Evolutionary conservation across 1,139 yeast genomes (phyloP).

Genomic region (Kodamaea arcana): DNA sequence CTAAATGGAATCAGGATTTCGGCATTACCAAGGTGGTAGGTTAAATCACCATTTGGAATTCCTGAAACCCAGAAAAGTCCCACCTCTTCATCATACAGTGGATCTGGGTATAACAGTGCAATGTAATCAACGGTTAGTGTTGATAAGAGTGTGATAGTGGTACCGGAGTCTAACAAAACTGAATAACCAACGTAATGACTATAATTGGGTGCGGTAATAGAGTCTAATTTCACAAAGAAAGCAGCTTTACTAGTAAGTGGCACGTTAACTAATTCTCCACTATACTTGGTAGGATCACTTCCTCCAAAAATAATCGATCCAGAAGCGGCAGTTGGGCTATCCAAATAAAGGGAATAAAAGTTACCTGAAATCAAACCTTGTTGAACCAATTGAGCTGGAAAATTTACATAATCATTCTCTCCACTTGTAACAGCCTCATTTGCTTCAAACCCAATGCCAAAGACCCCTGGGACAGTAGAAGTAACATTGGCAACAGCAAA

Average conservation of each 20-base stretch:
- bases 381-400: conserved; percentile 17
- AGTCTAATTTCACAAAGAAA: not conserved
- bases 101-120: conserved; percentile 5
- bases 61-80: conserved; percentile 19
- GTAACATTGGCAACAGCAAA: conserved; percentile 16
- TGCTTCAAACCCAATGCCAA: conserved; percentile 16
- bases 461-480: conserved; percentile 11
- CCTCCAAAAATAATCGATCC: conserved; percentile 31
- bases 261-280: conserved; percentile 16
- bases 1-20: conserved; percentile 41
- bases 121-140: conserved; percentile 13
- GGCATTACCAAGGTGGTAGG: conserved; percentile 48
- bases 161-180: conserved; percentile 38
- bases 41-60: conserved; percentile 14
- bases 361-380: conserved; percentile 17
- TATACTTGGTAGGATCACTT: conserved; percentile 24
- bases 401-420: conserved; percentile 14
- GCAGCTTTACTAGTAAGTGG: not conserved
- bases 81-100: not conserved
- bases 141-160: conserved; percentile 30
- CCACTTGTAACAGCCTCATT: conserved; percentile 7
- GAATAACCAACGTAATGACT: not conserved
- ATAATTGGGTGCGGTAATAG: not conserved
- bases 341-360: conserved; percentile 20
- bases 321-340: conserved; percentile 10